Percentiles rank a stretch among this genome's conserved stretches.
These are phyloP conservation scores for Pseudocercospora crystallina DNA, from an alignment of 2,329 filamentous ascomycete genomes.

Conservation along the genomic window DNA sequence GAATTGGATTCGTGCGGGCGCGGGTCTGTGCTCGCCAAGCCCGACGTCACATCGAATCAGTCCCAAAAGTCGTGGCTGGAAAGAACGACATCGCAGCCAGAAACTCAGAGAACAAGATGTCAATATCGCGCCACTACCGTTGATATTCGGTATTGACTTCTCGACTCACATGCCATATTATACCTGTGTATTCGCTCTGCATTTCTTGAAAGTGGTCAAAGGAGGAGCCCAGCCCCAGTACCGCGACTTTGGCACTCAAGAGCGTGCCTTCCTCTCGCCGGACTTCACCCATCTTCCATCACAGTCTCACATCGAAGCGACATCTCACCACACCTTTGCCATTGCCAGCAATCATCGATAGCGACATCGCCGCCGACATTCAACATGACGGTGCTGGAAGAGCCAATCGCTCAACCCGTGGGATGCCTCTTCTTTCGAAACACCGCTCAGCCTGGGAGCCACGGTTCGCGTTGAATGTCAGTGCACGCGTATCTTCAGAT, in stretches of 20 bases:
- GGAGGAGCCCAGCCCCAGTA: too few relatives aligned
- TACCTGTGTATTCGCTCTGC: too few relatives aligned
- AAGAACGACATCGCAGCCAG: conserved; percentile 5
- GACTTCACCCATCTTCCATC: too few relatives aligned
- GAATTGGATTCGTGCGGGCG: conserved; percentile 17
- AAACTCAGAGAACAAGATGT: neutral
- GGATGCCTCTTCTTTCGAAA: conserved; percentile 14
- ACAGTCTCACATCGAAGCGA: too few relatives aligned
- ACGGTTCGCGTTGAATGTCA: too few relatives aligned
- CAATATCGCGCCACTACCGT: neutral
- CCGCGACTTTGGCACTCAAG: too few relatives aligned
- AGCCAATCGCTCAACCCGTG: neutral
- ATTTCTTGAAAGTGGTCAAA: too few relatives aligned
- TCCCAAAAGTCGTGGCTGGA: neutral
- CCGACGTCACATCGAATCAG: neutral
- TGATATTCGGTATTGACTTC: too few relatives aligned
- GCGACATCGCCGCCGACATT: conserved; percentile 6
- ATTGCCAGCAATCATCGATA: neutral
- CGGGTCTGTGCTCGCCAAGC: conserved; percentile 7
- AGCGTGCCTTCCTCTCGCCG: too few relatives aligned
- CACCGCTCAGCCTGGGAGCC: conserved; percentile 7
- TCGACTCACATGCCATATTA: too few relatives aligned
- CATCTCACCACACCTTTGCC: too few relatives aligned
- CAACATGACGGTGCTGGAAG: conserved; percentile 21
- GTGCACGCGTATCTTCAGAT: too few relatives aligned